Evolutionary conservation across 1,284 basidiomycete species (phyloP).

Genomic region (Microbotryum lychnidis-dioicae): DNA sequence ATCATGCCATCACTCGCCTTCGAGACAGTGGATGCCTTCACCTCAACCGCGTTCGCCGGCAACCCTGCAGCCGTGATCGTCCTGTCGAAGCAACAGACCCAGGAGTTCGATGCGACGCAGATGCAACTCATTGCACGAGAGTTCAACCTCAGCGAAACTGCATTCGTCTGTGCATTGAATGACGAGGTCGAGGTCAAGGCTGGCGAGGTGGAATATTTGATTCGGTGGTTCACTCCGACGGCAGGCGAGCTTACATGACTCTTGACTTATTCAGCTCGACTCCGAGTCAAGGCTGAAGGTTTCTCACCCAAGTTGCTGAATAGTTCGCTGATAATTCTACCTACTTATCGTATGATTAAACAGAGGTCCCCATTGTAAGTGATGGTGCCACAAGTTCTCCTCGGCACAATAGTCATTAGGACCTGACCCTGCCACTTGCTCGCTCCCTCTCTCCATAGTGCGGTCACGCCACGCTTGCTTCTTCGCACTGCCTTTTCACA

Average conservation of each 20-base stretch:
- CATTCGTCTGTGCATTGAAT: slow-evolving; percentile 38
- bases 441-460: slow-evolving; percentile 35
- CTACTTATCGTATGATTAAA: neutral
- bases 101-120: slow-evolving; percentile 4
- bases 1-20: slow-evolving; percentile 23
- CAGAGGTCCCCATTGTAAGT: slow-evolving; percentile 10
- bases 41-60: slow-evolving; percentile 44
- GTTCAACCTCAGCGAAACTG: slow-evolving; percentile 48
- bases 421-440: neutral
- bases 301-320: too few relatives aligned
- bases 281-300: neutral
- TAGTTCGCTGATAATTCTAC: too few relatives aligned
- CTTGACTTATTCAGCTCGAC: neutral
- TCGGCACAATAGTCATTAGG: slow-evolving; percentile 15
- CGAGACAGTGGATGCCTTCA: slow-evolving; percentile 49
- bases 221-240: slow-evolving; percentile 25
- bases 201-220: slow-evolving; percentile 9
- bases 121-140: slow-evolving; percentile 44
- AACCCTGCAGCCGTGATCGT: slow-evolving; percentile 52
- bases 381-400: neutral
- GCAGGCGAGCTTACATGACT: neutral
- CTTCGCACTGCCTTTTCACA: slow-evolving; percentile 45
- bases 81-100: slow-evolving; percentile 31
- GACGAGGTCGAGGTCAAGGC: neutral
- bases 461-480: slow-evolving; percentile 50